Conservation (phyloP, 352 stramenopile genomes). For the Plasmopara halstedii region DNA sequence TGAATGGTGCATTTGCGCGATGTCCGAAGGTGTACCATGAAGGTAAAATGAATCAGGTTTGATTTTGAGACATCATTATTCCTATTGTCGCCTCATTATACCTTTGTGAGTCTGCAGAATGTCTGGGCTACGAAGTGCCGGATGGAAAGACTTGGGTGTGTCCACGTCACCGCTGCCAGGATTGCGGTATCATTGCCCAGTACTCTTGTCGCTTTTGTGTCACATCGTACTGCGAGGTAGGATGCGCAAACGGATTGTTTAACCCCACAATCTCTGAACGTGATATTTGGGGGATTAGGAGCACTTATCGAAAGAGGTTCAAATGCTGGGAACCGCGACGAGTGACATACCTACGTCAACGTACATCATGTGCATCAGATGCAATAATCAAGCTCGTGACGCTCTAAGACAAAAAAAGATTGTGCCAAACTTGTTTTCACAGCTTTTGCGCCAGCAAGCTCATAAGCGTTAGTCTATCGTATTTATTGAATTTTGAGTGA, state of each 20-base stretch:
- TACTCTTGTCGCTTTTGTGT: constrained; percentile 67
- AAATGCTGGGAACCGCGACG: constrained; percentile 34
- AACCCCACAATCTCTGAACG: too few species aligned
- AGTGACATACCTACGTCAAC: constrained; percentile 42
- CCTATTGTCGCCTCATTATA: not conserved
- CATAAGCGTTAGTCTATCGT: constrained; percentile 7
- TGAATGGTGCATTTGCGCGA: constrained; percentile 23
- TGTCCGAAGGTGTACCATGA: constrained; percentile 81
- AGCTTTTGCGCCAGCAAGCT: constrained; percentile 23
- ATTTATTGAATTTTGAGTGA: constrained; percentile 1
- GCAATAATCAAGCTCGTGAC: constrained; percentile 26
- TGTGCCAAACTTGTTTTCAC: constrained; percentile 22
- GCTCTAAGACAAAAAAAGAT: constrained; percentile 44
- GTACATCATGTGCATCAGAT: constrained; percentile 59
- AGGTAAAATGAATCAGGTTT: constrained; percentile 22
- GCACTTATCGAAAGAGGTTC: constrained; percentile 39
- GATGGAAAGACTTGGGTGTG: constrained; percentile 58
- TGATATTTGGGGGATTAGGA: constrained; percentile 17
- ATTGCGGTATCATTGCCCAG: constrained; percentile 47
- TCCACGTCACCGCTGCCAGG: constrained; percentile 56
- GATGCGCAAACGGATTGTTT: constrained; percentile 1
- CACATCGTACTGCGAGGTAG: constrained; percentile 61
- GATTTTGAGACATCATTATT: not conserved
- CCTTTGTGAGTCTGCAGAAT: constrained; percentile 32
- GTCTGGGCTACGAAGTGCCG: constrained; percentile 50